Evolutionary conservation across 2,329 filamentous ascomycete species (phyloP).

Genomic region (Ilyonectria mors-panacis): DNA sequence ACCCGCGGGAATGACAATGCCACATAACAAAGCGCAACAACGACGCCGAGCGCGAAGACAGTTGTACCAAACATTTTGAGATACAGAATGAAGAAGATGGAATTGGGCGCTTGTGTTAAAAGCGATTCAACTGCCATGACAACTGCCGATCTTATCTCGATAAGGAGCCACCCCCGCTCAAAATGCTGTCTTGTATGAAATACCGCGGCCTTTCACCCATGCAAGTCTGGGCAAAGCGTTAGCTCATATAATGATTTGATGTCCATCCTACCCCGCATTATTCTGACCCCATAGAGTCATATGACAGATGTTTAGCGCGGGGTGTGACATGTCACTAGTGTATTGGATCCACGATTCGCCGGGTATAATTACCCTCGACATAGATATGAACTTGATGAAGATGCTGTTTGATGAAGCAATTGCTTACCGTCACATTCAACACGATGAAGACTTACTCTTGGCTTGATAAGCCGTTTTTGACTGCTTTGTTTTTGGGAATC

Average conservation of each 20-base stretch:
- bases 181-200: neutral
- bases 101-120: neutral
- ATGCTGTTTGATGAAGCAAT: neutral
- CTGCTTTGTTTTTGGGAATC: conserved; percentile 57
- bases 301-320: conserved; percentile 16
- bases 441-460: conserved; percentile 49
- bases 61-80: conserved; percentile 29
- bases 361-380: conserved; percentile 34
- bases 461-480: conserved; percentile 57
- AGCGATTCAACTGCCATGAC: conserved; percentile 34
- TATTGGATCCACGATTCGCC: conserved; percentile 9
- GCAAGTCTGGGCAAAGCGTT: conserved; percentile 1
- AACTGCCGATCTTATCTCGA: conserved; percentile 34
- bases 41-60: conserved; percentile 13
- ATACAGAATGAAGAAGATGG: neutral
- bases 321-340: conserved; percentile 22
- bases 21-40: conserved; percentile 31
- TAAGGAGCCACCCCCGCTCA: conserved; percentile 36
- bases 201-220: conserved; percentile 13
- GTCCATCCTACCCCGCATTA: conserved; percentile 34
- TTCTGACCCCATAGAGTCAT: conserved; percentile 29
- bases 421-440: neutral
- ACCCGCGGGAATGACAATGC: conserved; percentile 39
- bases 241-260: conserved; percentile 10
- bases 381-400: conserved; percentile 21